Conservation (phyloP, 176 grass and related monocot genomes). For the Thalia dealbata region DNA sequence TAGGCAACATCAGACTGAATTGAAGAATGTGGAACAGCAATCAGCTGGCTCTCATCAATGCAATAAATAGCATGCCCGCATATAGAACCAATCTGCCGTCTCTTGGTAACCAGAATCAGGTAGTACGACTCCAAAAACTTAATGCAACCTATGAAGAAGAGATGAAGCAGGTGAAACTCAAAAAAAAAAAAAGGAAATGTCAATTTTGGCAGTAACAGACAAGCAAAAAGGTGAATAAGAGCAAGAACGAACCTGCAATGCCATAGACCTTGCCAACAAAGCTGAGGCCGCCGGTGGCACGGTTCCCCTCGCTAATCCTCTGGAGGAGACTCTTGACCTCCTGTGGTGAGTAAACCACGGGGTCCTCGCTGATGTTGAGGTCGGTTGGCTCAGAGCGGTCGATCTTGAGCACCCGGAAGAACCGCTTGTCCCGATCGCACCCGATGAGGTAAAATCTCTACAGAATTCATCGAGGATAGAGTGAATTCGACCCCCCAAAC, state of each 20-base stretch:
- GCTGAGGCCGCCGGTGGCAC: conserved; percentile 63
- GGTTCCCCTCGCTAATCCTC: conserved; percentile 83
- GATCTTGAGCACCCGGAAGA: conserved; percentile 96
- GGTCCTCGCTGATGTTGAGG: conserved; percentile 86
- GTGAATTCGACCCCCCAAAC: neutral
- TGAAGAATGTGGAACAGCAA: conserved; percentile 63
- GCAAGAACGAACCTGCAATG: conserved; percentile 49
- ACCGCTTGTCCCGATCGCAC: conserved; percentile 69
- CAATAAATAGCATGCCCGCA: conserved; percentile 85
- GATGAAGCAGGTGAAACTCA: neutral
- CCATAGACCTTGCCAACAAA: conserved; percentile 84
- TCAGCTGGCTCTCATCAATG: conserved; percentile 87
- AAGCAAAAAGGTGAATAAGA: neutral
- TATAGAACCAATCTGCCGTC: conserved; percentile 72
- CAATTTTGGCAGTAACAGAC: conserved; percentile 5
- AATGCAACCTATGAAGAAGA: conserved; percentile 52
- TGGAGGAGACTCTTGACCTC: conserved; percentile 91
- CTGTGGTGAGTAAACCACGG: conserved; percentile 68
- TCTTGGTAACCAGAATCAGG: conserved; percentile 86
- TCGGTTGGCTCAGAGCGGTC: conserved; percentile 79
- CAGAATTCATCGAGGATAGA: neutral
- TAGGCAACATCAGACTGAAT: conserved; percentile 78
- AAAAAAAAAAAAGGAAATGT: neutral
- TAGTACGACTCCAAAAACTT: conserved; percentile 96
- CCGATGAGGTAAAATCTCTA: conserved; percentile 97